Base-by-base conservation (phyloP, 306 rosid species). In the Rubus parviflorus region DNA sequence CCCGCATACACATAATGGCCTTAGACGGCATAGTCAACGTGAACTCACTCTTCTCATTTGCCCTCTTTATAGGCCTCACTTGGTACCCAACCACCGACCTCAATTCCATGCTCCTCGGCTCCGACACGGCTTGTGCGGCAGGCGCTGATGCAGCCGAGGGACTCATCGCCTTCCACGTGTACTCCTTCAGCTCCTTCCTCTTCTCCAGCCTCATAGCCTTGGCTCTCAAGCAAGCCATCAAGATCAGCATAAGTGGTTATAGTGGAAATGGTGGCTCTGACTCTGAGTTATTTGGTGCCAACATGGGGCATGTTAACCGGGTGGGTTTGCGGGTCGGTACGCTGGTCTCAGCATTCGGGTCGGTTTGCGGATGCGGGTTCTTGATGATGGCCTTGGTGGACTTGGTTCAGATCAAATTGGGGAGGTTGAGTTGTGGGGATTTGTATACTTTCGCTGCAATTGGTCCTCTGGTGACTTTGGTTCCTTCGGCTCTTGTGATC, bases 171-270 rank as follows among this genome's bases (percentile, higher is more conserved):
- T 88, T 51, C 88, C 92, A 92, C 74, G 93, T 92, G 4, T 91
- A 87, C 88, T 92, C 97, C 70, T 94, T 94, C 89, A 90, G 97
- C 87, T 90, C 85, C 60, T 94, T 94, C 83, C 92, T 94, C n/a
- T 94, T 94, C 90, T 94, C 97, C 20, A 92, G 95, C 85, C 98
- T 92, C 61, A 75, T 94, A 14, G 95, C 98, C 40, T 69, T 86
- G 75, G 91, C 97, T 22, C 86, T 94, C 40, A 94, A 92, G 73
- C 97, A 94, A 67, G 87, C 86, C 56, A 89, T 94, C 79, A 88
- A 74, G 63, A 74, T 80, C 5, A 79, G 81, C 77, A 68, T 22
- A 5, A 78, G 25, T 3, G 69, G 38, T 6, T 67, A 37, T 0
- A 71, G n/a, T 25, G 52, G 54, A 11, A 25, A 13, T 2, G 80